phyloP scores from a whole-genome alignment of 352 stramenopile species.

The Globisporangium nodosum region DNA sequence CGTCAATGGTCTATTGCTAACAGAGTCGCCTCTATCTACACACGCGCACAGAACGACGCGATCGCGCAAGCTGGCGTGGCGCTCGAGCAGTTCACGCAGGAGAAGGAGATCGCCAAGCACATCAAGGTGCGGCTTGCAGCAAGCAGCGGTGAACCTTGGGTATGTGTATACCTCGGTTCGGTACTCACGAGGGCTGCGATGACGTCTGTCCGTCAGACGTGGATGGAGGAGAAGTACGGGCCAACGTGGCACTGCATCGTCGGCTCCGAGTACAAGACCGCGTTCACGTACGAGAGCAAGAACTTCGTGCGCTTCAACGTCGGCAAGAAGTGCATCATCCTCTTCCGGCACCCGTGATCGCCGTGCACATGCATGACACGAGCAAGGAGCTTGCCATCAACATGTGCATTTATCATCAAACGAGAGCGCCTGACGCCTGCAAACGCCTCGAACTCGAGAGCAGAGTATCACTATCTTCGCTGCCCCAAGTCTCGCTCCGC shows the following conservation, averaged over 20 bases:
- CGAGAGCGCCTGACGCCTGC: neutral
- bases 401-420: conserved; percentile 6
- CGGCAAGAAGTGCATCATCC: conserved; percentile 82
- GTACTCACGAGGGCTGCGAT: neutral
- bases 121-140: neutral
- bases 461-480: too few relatives aligned
- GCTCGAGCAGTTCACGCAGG: conserved; percentile 71
- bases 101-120: conserved; percentile 79
- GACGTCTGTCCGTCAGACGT: conserved; percentile 14
- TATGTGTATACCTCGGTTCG: neutral
- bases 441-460: neutral
- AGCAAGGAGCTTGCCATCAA: neutral
- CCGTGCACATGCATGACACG: neutral
- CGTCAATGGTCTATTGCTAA: neutral
- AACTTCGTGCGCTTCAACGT: conserved; percentile 85
- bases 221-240: conserved; percentile 44
- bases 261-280: conserved; percentile 68
- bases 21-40: neutral
- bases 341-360: conserved; percentile 62
- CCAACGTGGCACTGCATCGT: conserved; percentile 78
- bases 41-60: conserved; percentile 42
- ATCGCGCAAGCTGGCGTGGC: conserved; percentile 56
- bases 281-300: conserved; percentile 76
- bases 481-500: neutral
- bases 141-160: too few relatives aligned